Conservation (phyloP, 1,284 basidiomycete species). For the Marasmius sp. region DNA sequence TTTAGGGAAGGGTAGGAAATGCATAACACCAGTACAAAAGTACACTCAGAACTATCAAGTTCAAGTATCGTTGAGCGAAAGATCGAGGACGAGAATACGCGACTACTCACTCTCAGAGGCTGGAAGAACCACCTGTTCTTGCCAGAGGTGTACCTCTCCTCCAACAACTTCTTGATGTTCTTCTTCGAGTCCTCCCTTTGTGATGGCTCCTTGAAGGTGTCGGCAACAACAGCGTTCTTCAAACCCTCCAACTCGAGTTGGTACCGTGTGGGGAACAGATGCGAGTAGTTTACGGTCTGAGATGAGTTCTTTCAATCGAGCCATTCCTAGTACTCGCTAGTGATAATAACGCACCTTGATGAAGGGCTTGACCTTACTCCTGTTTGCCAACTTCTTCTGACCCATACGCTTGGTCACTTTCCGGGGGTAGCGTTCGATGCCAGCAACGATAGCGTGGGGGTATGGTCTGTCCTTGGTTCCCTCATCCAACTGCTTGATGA, state of each 20-base stretch:
- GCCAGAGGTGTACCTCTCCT: conserved; percentile 88
- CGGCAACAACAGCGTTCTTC: conserved; percentile 79
- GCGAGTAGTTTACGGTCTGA: conserved; percentile 92
- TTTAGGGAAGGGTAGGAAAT: neutral
- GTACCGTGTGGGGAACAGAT: conserved; percentile 97
- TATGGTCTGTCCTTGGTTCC: conserved; percentile 89
- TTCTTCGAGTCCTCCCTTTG: conserved; percentile 94
- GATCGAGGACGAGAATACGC: neutral
- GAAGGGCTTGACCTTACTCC: conserved; percentile 97
- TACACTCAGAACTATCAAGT: neutral
- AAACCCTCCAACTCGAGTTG: conserved; percentile 91
- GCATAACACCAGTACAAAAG: neutral
- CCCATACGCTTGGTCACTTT: conserved; percentile 98
- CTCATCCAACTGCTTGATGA: conserved; percentile 87
- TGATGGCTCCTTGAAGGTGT: conserved; percentile 95
- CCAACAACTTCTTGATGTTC: conserved; percentile 91
- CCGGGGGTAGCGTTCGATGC: conserved; percentile 93
- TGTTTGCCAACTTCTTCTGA: conserved; percentile 86
- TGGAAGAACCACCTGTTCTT: conserved; percentile 98
- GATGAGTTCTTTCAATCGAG: neutral
- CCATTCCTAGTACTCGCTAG: neutral
- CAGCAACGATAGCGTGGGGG: conserved; percentile 95
- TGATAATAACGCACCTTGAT: conserved; percentile 76
- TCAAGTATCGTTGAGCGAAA: neutral
- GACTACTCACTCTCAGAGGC: conserved; percentile 63